Evolutionary conservation across 805 yeast species (phyloP).

Genomic region (Myxozyma lipomycoides): DNA sequence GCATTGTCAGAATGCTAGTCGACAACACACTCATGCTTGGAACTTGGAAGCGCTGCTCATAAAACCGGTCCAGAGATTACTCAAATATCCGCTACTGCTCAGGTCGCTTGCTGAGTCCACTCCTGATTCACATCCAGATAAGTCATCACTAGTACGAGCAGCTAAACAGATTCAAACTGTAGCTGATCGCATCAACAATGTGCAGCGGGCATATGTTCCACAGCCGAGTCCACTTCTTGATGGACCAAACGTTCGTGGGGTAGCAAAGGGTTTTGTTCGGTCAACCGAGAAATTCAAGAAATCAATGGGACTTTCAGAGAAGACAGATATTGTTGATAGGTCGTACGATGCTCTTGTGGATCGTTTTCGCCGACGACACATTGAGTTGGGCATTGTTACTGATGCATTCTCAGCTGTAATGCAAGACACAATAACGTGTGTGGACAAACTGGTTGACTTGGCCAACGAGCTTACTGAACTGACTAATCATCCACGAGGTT

Average conservation of each 20-base stretch:
- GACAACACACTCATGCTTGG: slow-evolving; percentile 39
- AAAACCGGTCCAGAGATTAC: slow-evolving; percentile 46
- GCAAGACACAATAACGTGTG: neutral
- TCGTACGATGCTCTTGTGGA: slow-evolving; percentile 15
- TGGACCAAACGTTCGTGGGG: slow-evolving; percentile 4
- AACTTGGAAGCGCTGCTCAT: slow-evolving; percentile 42
- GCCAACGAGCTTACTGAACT: slow-evolving; percentile 2
- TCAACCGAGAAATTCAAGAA: slow-evolving; percentile 19
- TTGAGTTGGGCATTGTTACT: slow-evolving; percentile 15
- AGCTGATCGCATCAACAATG: slow-evolving; percentile 19
- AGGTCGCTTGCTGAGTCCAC: slow-evolving; percentile 35
- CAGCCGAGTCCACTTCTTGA: neutral
- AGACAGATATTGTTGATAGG: slow-evolving; percentile 7
- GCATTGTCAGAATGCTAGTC: slow-evolving; percentile 33
- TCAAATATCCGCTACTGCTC: slow-evolving; percentile 42
- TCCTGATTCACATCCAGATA: slow-evolving; percentile 45
- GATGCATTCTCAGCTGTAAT: slow-evolving; percentile 7
- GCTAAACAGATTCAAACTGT: slow-evolving; percentile 6
- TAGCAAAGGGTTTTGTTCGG: slow-evolving; percentile 1
- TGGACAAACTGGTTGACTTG: slow-evolving; percentile 5
- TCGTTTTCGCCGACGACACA: slow-evolving; percentile 17
- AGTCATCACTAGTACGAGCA: slow-evolving; percentile 35
- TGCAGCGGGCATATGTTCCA: neutral
- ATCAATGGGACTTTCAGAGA: slow-evolving; percentile 10
- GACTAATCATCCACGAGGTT: neutral